phyloP scores from a whole-genome alignment of 2,329 filamentous ascomycete species.

The Ceratocystis eucalypticola region DNA sequence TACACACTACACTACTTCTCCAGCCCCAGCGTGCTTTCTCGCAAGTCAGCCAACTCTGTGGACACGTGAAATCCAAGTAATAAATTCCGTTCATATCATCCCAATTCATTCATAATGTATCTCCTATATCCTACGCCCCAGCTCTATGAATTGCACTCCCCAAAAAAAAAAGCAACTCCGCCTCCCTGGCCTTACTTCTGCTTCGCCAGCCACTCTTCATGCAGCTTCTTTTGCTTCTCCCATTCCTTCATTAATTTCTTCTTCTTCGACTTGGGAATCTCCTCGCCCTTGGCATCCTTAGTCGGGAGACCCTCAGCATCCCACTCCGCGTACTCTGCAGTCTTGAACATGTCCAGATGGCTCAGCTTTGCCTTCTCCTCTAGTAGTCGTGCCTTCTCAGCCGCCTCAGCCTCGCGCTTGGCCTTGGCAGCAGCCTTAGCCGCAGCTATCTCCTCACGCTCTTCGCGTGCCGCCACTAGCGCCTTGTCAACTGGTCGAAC shows the following conservation, averaged over 20 bases:
- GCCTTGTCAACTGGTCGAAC: constrained; percentile 51
- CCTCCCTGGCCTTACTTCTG: constrained; percentile 6
- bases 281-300: constrained; percentile 61
- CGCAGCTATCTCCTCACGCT: constrained; percentile 42
- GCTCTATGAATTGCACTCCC: not conserved
- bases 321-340: constrained; percentile 58
- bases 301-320: constrained; percentile 70
- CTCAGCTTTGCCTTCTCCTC: constrained; percentile 42
- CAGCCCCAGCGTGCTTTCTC: too few species aligned
- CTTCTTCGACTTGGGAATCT: constrained; percentile 61
- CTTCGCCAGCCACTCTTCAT: constrained; percentile 43
- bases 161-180: not conserved
- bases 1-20: too few species aligned
- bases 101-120: too few species aligned
- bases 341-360: constrained; percentile 44
- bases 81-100: too few species aligned
- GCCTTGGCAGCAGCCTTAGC: constrained; percentile 43
- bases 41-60: too few species aligned
- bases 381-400: constrained; percentile 32
- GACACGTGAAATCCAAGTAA: too few species aligned
- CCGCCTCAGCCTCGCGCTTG: constrained; percentile 37
- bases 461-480: constrained; percentile 44
- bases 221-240: constrained; percentile 77
- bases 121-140: too few species aligned
- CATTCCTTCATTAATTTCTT: constrained; percentile 85